Percentiles rank a stretch among this genome's conserved stretches.
Evolutionary conservation across 2,329 filamentous ascomycete genomes (phyloP).

Genomic region (Aspergillus oerlinghausenensis): DNA sequence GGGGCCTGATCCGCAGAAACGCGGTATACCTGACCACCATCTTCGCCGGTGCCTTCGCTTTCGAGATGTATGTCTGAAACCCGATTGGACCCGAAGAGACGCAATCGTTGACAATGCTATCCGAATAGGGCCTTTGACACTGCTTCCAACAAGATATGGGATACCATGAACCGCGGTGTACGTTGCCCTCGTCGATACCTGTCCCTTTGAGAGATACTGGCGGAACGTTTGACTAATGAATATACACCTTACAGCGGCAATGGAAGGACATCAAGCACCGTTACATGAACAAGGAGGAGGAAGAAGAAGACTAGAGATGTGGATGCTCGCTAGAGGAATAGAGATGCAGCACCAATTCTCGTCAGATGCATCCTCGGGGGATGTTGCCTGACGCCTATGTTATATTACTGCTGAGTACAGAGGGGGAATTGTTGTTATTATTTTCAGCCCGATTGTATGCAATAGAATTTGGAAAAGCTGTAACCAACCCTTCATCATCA

Average conservation of each 20-base stretch:
- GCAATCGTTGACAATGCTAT: slow-evolving; percentile 16
- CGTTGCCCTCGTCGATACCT: slow-evolving; percentile 36
- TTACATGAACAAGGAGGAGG: slow-evolving; percentile 69
- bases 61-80: slow-evolving; percentile 72
- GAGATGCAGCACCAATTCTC: background rate
- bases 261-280: slow-evolving; percentile 98
- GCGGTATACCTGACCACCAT: slow-evolving; percentile 80
- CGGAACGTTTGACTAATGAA: slow-evolving; percentile 11
- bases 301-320: slow-evolving; percentile 51
- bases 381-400: slow-evolving; percentile 4
- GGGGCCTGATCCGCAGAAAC: slow-evolving; percentile 81
- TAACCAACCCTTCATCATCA: slow-evolving; percentile 3
- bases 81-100: slow-evolving; percentile 3
- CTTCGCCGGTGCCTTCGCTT: slow-evolving; percentile 81
- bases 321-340: slow-evolving; percentile 7
- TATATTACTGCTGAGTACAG: slow-evolving; percentile 11
- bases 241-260: slow-evolving; percentile 66
- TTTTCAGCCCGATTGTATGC: slow-evolving; percentile 20
- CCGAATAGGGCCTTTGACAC: slow-evolving; percentile 71
- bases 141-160: slow-evolving; percentile 80
- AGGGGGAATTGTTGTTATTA: slow-evolving; percentile 6
- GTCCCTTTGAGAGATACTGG: background rate
- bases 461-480: slow-evolving; percentile 16
- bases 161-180: slow-evolving; percentile 87
- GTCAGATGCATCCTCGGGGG: background rate